Evolutionary conservation across 2,329 filamentous ascomycete species (phyloP).

Genomic region (Didymella lethalis): DNA sequence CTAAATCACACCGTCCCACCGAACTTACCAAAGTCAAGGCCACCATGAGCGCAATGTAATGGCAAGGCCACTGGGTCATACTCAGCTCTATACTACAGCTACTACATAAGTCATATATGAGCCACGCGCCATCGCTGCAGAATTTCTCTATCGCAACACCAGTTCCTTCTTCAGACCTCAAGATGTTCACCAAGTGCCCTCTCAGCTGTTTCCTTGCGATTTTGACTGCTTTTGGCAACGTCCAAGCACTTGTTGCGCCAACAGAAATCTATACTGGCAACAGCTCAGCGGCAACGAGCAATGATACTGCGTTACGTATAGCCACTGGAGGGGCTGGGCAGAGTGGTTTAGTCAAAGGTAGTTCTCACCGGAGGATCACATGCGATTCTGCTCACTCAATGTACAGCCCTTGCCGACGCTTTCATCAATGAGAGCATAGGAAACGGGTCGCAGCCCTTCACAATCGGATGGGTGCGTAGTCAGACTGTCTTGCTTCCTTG

Average conservation of each 20-base stretch:
- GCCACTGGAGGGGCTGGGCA: slow-evolving; percentile 52
- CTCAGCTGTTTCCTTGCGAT: neutral
- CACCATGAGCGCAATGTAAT: neutral
- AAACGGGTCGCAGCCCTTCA: slow-evolving; percentile 47
- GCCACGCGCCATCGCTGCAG: neutral
- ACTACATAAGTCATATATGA: neutral
- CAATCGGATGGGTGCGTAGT: slow-evolving; percentile 52
- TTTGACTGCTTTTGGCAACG: neutral
- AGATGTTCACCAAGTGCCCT: neutral
- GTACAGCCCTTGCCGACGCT: slow-evolving; percentile 46
- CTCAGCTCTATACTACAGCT: neutral
- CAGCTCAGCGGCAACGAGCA: slow-evolving; percentile 14
- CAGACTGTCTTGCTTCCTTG: neutral
- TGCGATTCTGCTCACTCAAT: neutral
- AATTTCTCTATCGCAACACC: neutral
- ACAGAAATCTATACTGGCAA: slow-evolving; percentile 33
- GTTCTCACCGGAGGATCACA: no score
- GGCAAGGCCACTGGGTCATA: neutral
- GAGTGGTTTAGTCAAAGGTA: slow-evolving; percentile 49
- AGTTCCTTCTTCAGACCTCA: neutral
- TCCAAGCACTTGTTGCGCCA: slow-evolving; percentile 26
- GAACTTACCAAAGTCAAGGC: neutral
- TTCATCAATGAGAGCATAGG: slow-evolving; percentile 49
- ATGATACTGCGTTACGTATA: slow-evolving; percentile 36
- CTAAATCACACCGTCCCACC: neutral